Percentiles rank a stretch among this genome's conserved stretches.
These are phyloP conservation scores for Danielia oregonensis DNA, from an alignment of 805 yeast genomes.

Conservation along the genomic window DNA sequence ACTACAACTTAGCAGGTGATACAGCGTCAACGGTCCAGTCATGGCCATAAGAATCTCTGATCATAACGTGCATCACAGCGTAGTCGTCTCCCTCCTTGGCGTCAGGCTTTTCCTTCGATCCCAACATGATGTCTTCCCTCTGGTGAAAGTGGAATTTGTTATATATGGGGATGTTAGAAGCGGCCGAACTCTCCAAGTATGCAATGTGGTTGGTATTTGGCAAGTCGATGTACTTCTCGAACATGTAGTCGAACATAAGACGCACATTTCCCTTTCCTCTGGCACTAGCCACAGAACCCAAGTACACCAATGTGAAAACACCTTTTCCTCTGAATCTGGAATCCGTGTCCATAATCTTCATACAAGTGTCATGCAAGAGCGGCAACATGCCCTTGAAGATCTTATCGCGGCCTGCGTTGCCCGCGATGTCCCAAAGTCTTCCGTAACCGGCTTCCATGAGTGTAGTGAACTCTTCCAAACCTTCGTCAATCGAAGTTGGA, in stretches of 20 bases:
- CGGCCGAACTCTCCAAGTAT: conserved; percentile 49
- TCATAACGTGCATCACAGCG: conserved; percentile 44
- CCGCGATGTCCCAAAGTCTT: conserved; percentile 46
- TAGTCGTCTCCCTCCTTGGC: conserved; percentile 36
- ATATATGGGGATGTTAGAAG: conserved; percentile 49
- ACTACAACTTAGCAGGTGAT: background rate
- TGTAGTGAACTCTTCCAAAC: conserved; percentile 44
- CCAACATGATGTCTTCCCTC: conserved; percentile 47
- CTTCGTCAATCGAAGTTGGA: conserved; percentile 40
- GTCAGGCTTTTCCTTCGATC: conserved; percentile 19
- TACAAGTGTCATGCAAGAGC: conserved; percentile 46
- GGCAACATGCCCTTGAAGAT: conserved; percentile 50
- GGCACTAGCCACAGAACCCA: conserved; percentile 42
- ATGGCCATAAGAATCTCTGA: conserved; percentile 33
- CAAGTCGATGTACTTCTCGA: conserved; percentile 42
- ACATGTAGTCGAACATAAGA: conserved; percentile 47
- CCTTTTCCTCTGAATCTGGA: conserved; percentile 31
- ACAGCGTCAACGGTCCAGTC: conserved; percentile 31
- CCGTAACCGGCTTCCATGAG: conserved; percentile 52
- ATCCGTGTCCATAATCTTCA: conserved; percentile 42
- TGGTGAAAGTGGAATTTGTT: conserved; percentile 48
- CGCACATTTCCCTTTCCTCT: conserved; percentile 57
- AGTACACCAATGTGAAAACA: conserved; percentile 42
- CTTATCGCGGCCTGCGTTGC: conserved; percentile 45
- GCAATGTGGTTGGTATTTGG: conserved; percentile 30